A percentile compares a stretch with the other conserved stretches of the same genome.
Evolutionary conservation across 2,329 filamentous ascomycete genomes (phyloP).

Genomic region (Xylaria sp.): DNA sequence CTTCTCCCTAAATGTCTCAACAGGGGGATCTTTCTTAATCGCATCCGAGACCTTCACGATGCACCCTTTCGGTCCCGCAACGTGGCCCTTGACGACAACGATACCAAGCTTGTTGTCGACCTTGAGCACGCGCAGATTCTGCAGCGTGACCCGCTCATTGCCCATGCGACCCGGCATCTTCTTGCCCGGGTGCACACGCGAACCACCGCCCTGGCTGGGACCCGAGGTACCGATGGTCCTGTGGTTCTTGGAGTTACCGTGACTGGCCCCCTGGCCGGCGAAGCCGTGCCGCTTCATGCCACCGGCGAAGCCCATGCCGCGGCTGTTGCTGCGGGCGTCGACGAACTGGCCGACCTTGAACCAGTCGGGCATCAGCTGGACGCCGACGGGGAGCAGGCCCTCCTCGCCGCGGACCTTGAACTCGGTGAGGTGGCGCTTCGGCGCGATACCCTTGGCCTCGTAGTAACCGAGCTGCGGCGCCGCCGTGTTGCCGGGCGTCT

Average conservation of each 20-base stretch:
- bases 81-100: constrained; percentile 85
- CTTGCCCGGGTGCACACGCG: constrained; percentile 93
- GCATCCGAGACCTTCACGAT: constrained; percentile 89
- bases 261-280: constrained; percentile 85
- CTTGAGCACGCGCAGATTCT: constrained; percentile 90
- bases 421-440: constrained; percentile 86
- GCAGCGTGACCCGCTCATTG: constrained; percentile 84
- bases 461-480: constrained; percentile 89
- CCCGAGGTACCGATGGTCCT: constrained; percentile 90
- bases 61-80: constrained; percentile 89
- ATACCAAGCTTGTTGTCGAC: constrained; percentile 88
- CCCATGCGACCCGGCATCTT: constrained; percentile 99
- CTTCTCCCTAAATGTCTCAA: constrained; percentile 61
- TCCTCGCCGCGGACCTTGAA: constrained; percentile 82
- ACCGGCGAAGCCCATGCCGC: constrained; percentile 94
- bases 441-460: constrained; percentile 80
- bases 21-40: constrained; percentile 79
- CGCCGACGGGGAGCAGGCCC: constrained; percentile 81
- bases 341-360: constrained; percentile 92
- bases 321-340: constrained; percentile 80
- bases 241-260: constrained; percentile 96
- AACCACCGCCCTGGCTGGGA: constrained; percentile 90
- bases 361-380: constrained; percentile 84
- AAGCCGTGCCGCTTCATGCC: constrained; percentile 98
- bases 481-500: constrained; percentile 79